Percentiles rank a stretch among this genome's conserved stretches.
These are phyloP conservation scores for Dothideomycetes sp. DNA, from an alignment of 2,329 filamentous ascomycete genomes.

Conservation along the genomic window DNA sequence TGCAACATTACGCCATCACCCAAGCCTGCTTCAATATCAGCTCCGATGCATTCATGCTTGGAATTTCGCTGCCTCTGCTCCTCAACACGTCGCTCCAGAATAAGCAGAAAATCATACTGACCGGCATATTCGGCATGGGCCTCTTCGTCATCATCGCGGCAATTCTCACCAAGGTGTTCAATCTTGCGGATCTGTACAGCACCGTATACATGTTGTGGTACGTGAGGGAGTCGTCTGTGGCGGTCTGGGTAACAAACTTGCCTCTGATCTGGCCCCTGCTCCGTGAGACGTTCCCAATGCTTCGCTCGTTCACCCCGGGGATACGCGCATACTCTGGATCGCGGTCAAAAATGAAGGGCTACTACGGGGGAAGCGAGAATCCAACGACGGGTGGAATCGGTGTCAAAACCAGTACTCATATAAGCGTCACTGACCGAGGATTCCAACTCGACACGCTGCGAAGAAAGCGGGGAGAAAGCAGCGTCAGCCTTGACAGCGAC, in stretches of 20 bases:
- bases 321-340: background rate
- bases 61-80: slow-evolving; percentile 44
- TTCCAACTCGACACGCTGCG: background rate
- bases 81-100: slow-evolving; percentile 36
- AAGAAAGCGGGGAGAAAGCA: background rate
- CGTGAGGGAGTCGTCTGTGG: slow-evolving; percentile 38
- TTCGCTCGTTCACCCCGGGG: slow-evolving; percentile 7
- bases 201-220: slow-evolving; percentile 15
- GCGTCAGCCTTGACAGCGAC: background rate
- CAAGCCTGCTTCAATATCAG: slow-evolving; percentile 49
- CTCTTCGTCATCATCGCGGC: slow-evolving; percentile 33
- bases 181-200: slow-evolving; percentile 30
- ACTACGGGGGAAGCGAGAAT: background rate
- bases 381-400: background rate
- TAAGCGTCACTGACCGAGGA: background rate
- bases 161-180: slow-evolving; percentile 37
- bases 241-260: slow-evolving; percentile 43
- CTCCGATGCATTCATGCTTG: slow-evolving; percentile 47
- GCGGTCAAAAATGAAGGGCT: background rate
- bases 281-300: slow-evolving; percentile 20
- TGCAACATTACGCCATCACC: slow-evolving; percentile 45
- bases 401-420: background rate
- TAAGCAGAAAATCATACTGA: slow-evolving; percentile 43
- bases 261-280: slow-evolving; percentile 44
- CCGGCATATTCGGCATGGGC: slow-evolving; percentile 34